phyloP scores from a whole-genome alignment of 441 rosid genomes.

The Kokia cookei region DNA sequence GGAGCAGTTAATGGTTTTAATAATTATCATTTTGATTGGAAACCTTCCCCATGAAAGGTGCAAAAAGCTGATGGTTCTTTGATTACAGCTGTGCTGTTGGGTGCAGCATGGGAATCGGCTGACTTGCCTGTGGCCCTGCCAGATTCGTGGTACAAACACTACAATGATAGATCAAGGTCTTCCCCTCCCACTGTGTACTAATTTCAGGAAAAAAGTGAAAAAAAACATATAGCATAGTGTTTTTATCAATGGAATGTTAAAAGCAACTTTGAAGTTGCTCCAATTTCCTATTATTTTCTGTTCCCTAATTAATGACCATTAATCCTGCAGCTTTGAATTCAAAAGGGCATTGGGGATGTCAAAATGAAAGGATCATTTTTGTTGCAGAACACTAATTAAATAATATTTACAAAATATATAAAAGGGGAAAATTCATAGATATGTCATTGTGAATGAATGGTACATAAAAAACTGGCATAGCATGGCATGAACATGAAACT shows the following conservation, averaged over 20 bases:
- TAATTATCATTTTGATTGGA: conserved; percentile 90
- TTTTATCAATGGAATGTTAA: conserved; percentile 42
- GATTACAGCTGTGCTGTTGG: conserved; percentile 29
- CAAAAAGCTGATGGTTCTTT: conserved; percentile 11
- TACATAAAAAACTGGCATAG: background rate
- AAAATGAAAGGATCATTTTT: background rate
- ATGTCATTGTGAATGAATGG: background rate
- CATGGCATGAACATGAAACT: background rate
- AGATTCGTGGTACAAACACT: conserved; percentile 14
- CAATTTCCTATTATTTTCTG: background rate
- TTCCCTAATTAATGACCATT: background rate
- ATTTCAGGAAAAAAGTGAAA: conserved; percentile 39
- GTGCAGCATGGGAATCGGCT: conserved; percentile 33
- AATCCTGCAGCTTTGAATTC: background rate
- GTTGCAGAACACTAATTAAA: background rate
- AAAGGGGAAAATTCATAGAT: background rate
- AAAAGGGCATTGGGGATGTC: background rate
- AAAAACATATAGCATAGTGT: conserved; percentile 42
- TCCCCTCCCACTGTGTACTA: conserved; percentile 46
- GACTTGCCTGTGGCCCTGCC: conserved; percentile 26
- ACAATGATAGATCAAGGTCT: conserved; percentile 22
- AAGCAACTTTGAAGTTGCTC: conserved; percentile 26
- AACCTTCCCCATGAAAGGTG: conserved; percentile 44
- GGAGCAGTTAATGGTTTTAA: conserved; percentile 79
- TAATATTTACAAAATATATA: background rate